Evolutionary conservation across 306 rosid species (phyloP).

Genomic region (Delonix regia): DNA sequence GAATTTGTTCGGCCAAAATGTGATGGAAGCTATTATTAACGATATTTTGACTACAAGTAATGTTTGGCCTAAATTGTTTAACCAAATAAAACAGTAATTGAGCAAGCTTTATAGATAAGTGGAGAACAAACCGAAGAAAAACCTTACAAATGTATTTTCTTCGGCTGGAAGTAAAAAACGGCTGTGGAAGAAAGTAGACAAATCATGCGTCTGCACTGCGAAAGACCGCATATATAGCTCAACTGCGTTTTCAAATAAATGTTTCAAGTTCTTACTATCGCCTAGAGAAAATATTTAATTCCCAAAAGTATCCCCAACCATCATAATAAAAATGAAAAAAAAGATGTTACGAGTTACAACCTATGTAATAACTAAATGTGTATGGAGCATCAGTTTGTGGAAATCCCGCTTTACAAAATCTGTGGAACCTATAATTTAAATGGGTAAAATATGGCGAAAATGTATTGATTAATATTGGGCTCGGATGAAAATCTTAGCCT

Average conservation of each 20-base stretch:
- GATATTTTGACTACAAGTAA: neutral
- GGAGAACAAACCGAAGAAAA: too few species aligned
- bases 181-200: neutral
- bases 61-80: neutral
- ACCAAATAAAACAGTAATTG: too few species aligned
- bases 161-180: neutral
- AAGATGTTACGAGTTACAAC: conserved; percentile 3
- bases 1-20: neutral
- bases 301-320: neutral
- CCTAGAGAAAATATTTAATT: too few species aligned
- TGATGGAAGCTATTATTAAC: neutral
- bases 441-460: conserved; percentile 41
- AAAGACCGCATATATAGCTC: too few species aligned
- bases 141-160: neutral
- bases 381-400: conserved; percentile 21
- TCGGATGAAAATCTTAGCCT: conserved; percentile 44
- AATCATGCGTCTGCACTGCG: too few species aligned
- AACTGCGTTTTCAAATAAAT: conserved; percentile 25
- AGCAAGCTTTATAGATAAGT: too few species aligned
- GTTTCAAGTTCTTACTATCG: neutral
- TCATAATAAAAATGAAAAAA: neutral
- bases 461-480: conserved; percentile 46
- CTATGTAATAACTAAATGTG: conserved; percentile 20
- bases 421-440: conserved; percentile 52
- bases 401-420: conserved; percentile 58